Conservation (phyloP, 2,329 filamentous ascomycete genomes). For the Fusarium coffeatum region DNA sequence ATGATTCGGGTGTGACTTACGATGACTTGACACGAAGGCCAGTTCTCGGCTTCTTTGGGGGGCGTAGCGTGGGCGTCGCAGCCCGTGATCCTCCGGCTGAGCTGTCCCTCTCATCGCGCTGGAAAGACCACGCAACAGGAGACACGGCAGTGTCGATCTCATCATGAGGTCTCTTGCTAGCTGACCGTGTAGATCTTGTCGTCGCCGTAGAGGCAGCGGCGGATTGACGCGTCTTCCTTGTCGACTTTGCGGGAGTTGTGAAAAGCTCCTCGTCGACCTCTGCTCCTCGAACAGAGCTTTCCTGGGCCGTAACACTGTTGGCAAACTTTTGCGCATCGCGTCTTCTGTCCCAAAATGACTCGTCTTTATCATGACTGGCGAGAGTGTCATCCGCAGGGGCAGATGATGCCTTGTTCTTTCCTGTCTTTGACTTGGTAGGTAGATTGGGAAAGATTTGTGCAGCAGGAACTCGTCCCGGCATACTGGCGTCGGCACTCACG, state of each 20-base stretch:
- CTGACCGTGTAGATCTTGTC: constrained; percentile 61
- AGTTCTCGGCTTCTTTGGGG: constrained; percentile 69
- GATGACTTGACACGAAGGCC: constrained; percentile 76
- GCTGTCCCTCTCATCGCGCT: constrained; percentile 58
- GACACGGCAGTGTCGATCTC: constrained; percentile 66
- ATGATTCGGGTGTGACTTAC: constrained; percentile 61
- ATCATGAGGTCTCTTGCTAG: constrained; percentile 66
- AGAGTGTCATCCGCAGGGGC: constrained; percentile 48
- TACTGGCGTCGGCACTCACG: constrained; percentile 50
- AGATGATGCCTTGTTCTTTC: constrained; percentile 48
- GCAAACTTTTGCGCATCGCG: constrained; percentile 56
- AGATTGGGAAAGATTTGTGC: constrained; percentile 51
- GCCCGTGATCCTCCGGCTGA: constrained; percentile 67
- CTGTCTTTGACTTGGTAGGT: constrained; percentile 45
- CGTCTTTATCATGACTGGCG: constrained; percentile 49
- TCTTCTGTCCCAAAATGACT: constrained; percentile 51
- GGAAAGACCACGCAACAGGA: constrained; percentile 62
- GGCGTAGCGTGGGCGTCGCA: constrained; percentile 68
- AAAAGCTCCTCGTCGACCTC: constrained; percentile 45
- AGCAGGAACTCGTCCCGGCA: constrained; percentile 55
- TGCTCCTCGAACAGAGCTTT: constrained; percentile 55
- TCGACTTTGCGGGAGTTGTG: constrained; percentile 50
- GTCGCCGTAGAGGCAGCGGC: constrained; percentile 49
- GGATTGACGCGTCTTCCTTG: constrained; percentile 53
- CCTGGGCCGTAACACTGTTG: constrained; percentile 49